Percentiles rank a stretch among this genome's conserved stretches.
Conservation (phyloP, 108 stramenopile species). For the Seminavis robusta region DNA sequence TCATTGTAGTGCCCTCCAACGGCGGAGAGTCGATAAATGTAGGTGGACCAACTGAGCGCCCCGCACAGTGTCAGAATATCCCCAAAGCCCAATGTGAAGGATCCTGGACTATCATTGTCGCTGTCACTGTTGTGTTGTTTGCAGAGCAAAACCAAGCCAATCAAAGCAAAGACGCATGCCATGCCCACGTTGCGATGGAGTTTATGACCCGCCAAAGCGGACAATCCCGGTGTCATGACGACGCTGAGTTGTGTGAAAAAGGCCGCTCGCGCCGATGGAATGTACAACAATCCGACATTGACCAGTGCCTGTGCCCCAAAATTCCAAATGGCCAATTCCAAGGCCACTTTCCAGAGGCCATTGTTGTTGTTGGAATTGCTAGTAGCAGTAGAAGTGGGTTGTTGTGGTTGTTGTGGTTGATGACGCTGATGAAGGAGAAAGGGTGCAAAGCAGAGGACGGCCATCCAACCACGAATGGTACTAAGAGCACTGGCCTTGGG, state of each 20-base stretch:
- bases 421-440: conserved; percentile 9
- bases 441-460: conserved; percentile 46
- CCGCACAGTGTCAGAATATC: conserved; percentile 56
- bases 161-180: conserved; percentile 44
- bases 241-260: conserved; percentile 71
- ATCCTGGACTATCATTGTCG: not conserved
- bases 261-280: conserved; percentile 49
- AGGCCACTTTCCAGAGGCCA: conserved; percentile 34
- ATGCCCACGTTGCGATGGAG: conserved; percentile 38
- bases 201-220: conserved; percentile 42
- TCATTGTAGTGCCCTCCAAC: conserved; percentile 44
- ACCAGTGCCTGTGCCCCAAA: conserved; percentile 60
- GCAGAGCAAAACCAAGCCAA: conserved; percentile 43
- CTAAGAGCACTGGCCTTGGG: conserved; percentile 37
- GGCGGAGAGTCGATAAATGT: conserved; percentile 50
- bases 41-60: conserved; percentile 59
- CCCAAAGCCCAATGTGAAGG: conserved; percentile 31
- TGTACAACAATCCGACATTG: conserved; percentile 48
- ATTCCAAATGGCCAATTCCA: conserved; percentile 62
- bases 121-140: conserved; percentile 13
- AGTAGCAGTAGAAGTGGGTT: conserved; percentile 11
- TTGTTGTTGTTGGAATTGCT: not conserved
- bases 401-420: not conserved
- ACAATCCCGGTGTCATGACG: conserved; percentile 61
- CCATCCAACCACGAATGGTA: conserved; percentile 44